Base-by-base conservation (phyloP, 2,329 filamentous ascomycete genomes). In the Celoporthe dispersa region DNA sequence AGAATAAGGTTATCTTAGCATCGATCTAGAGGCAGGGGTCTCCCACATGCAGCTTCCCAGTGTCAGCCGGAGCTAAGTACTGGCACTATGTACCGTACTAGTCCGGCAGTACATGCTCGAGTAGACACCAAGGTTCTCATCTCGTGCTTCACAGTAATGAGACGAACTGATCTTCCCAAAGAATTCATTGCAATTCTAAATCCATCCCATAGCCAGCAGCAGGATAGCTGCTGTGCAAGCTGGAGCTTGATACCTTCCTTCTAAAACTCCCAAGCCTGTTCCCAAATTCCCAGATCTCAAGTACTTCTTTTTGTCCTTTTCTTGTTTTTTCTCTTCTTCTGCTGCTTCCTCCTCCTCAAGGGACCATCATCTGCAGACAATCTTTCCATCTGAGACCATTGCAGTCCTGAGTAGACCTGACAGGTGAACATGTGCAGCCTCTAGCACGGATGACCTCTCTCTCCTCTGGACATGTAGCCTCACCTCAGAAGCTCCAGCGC, bases 1-100 rank as follows among this genome's bases (percentile, higher is more conserved):
- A 71, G 68, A 73, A 70, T 78, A 80, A 78, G 74, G 78, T 81
- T 81, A 81, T 81, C 79, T 80, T 80, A 80, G 78, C 77, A 78
- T 37, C 33, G 41, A 68, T 68, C 53, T 9, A 6, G 4, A 2
- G 22, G 33, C 66, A 70, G 69, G 69, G 69, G 35, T 19, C 33
- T 25, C 60, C 66, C 59, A 25, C 33, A 25, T n/a, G 59, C 59
- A 48, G 22, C 44, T 48, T 48, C 19, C 44, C 44, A 44, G 19
- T 48, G 44, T 22, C 44, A 48, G 44, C 44, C 44, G n/a, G n/a
- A 41, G 39, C 37, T 39, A n/a, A 39, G 11, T 12, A 39, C 37
- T 9, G 9, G 35, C 35, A 37, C 11, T 37, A 37, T 37, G 35
- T n/a, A n/a, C n/a, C n/a, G n/a, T n/a, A n/a, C n/a, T n/a, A n/a